These are phyloP conservation scores for Leucocoprinus sp. DNA, from an alignment of 768 basidiomycete species.

Conservation along the genomic window DNA sequence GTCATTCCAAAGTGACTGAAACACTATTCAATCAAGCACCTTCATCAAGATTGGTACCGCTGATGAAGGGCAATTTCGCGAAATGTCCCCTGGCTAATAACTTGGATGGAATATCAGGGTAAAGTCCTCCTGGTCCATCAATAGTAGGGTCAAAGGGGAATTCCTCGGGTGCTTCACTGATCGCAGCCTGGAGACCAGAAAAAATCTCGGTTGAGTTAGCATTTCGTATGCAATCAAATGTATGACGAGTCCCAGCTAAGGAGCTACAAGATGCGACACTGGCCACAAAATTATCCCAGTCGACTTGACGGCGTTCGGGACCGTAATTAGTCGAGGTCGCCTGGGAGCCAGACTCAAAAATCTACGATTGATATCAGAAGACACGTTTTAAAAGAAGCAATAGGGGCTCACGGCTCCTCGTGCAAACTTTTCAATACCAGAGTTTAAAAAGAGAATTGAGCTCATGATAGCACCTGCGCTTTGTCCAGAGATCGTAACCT, in stretches of 20 bases:
- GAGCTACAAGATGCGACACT: conserved; percentile 26
- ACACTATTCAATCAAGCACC: conserved; percentile 19
- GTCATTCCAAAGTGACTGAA: no score
- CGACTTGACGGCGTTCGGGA: conserved; percentile 22
- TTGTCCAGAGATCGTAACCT: conserved; percentile 48
- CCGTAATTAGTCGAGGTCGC: conserved; percentile 24
- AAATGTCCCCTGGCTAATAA: conserved; percentile 21
- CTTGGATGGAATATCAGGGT: conserved; percentile 30
- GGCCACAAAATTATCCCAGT: conserved; percentile 32
- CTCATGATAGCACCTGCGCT: conserved; percentile 44
- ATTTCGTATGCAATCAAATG: conserved; percentile 26
- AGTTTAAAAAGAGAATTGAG: conserved; percentile 30
- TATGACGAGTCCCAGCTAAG: conserved; percentile 18
- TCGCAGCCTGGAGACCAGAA: conserved; percentile 13
- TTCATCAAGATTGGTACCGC: conserved; percentile 38
- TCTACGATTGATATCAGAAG: conserved; percentile 17
- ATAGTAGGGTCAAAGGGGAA: conserved; percentile 30
- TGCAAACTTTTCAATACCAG: conserved; percentile 23
- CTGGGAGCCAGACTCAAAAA: conserved; percentile 34
- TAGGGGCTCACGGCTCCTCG: conserved; percentile 22
- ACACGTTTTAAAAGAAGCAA: background rate
- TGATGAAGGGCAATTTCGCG: conserved; percentile 34
- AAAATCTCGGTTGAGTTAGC: conserved; percentile 19
- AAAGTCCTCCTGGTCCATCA: conserved; percentile 32
- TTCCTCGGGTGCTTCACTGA: conserved; percentile 13